Conservation (phyloP, 805 yeast species). For the Clavispora fructus region DNA sequence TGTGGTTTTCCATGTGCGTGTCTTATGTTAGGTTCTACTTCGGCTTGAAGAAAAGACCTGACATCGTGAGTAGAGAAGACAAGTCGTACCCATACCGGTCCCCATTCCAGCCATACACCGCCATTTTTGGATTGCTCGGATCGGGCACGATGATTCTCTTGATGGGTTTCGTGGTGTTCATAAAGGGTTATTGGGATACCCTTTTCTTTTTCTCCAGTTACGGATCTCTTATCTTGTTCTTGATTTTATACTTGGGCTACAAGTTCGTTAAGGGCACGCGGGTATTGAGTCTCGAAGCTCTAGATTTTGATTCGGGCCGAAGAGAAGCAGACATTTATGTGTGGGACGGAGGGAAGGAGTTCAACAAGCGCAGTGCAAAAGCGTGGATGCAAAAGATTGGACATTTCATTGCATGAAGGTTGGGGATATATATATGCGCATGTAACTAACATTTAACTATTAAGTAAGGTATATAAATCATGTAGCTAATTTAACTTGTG, state of each 20-base stretch:
- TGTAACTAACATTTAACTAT: background rate
- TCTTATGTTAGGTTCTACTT: constrained; percentile 60
- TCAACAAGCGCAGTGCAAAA: constrained; percentile 27
- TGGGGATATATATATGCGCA: background rate
- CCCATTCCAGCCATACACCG: constrained; percentile 65
- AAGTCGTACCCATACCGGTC: constrained; percentile 63
- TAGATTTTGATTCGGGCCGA: constrained; percentile 81
- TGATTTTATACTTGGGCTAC: constrained; percentile 48
- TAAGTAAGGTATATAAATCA: background rate
- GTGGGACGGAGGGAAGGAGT: constrained; percentile 69
- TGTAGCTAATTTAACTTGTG: background rate
- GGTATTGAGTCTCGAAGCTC: constrained; percentile 61
- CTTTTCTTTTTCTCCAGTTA: constrained; percentile 62
- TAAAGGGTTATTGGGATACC: constrained; percentile 53
- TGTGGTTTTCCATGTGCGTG: constrained; percentile 72
- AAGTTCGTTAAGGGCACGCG: constrained; percentile 58
- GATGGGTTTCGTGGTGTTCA: constrained; percentile 61
- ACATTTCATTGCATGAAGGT: constrained; percentile 28
- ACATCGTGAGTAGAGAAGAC: constrained; percentile 59
- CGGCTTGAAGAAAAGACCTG: constrained; percentile 57
- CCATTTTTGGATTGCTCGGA: constrained; percentile 57
- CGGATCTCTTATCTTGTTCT: constrained; percentile 53
- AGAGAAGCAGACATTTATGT: constrained; percentile 75
- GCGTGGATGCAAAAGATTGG: constrained; percentile 28
- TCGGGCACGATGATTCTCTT: constrained; percentile 45